Evolutionary conservation across 306 rosid genomes (phyloP), one percentile per base, ranked within the genome.

Genomic region (Vigna hirtella): DNA sequence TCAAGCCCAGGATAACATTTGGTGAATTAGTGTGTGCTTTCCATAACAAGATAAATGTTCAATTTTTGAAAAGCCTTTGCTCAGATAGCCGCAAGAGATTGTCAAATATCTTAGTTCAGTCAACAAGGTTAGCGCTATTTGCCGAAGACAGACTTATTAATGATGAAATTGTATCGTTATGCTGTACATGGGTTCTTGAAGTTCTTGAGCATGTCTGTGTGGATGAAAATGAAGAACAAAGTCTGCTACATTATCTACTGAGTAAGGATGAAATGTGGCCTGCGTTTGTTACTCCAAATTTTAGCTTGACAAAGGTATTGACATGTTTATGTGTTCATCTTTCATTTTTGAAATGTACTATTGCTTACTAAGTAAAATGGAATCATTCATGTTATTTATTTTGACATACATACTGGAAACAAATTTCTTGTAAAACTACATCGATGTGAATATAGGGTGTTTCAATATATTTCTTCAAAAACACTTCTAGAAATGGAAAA

Each of bases 111-210:
- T 82, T 92, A 87, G 71, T 87, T 81, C 90, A 86, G 74, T 88
- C 87, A 68, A 80, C 89, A 74, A 86, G 91, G 76, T 90, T 83
- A 32, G 91, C 97, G 56, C 81, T 89, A 78, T 91, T 92, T 78
- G 84, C 74, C 38, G 90, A 90, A 86, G 97, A 89, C 75, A 77
- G 70, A 62, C 80, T 81, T 49, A 56, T 75, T 52, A 75, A 85
- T 32, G 91, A 89, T 18, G 43, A 40, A 73, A 82, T 89, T 67
- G 40, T 86, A 51, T 83, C 96, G 47, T 86, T 89, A 72, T 85
- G 87, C 88, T 89, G 86, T 82, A 53, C 78, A 72, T 95, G 98
- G 98, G 89, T 90, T 80, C 87, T 89, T 78, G 96, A 92, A 85
- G 81, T 88, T 82, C 86, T 92, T 68, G 86, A 88, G 76, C 72